Percentiles rank a stretch among this genome's conserved stretches.
phyloP scores from a whole-genome alignment of 2,329 filamentous ascomycete species.

The Pyrenochaeta sp. region DNA sequence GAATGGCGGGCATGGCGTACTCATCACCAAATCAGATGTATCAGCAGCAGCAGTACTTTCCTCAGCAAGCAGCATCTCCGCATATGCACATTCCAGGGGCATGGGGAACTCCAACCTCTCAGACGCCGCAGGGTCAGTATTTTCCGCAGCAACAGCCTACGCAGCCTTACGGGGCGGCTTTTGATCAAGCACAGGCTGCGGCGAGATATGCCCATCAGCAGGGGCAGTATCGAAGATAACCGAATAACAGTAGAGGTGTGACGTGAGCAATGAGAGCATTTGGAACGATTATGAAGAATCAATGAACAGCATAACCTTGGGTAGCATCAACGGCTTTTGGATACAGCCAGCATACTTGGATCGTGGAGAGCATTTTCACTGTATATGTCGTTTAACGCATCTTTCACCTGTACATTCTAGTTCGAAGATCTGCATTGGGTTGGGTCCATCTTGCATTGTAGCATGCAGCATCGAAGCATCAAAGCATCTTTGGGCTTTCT shows the following conservation, averaged over 20 bases:
- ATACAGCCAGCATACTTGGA: too few species aligned
- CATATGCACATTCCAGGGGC: constrained; percentile 37
- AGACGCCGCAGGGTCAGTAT: constrained; percentile 37
- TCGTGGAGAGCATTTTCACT: too few species aligned
- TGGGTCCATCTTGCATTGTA: too few species aligned
- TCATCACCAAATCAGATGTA: constrained; percentile 39
- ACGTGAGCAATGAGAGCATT: not conserved
- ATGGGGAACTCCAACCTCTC: constrained; percentile 39
- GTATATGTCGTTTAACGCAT: too few species aligned
- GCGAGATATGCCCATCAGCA: constrained; percentile 38
- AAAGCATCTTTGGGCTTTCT: too few species aligned
- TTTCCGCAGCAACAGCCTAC: constrained; percentile 34
- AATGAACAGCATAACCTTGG: not conserved
- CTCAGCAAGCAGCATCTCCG: constrained; percentile 37
- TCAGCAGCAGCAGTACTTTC: constrained; percentile 39
- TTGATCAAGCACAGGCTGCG: constrained; percentile 42
- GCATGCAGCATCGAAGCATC: too few species aligned
- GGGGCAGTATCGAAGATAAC: constrained; percentile 13
- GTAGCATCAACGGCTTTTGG: not conserved
- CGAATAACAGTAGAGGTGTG: not conserved
- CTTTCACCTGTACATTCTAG: too few species aligned
- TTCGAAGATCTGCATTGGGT: too few species aligned
- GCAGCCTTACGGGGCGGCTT: constrained; percentile 43
- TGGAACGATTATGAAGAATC: not conserved
- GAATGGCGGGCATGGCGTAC: constrained; percentile 36